These are phyloP conservation scores for Leishmania tropica DNA, from an alignment of 208 protist genomes.

Conservation along the genomic window DNA sequence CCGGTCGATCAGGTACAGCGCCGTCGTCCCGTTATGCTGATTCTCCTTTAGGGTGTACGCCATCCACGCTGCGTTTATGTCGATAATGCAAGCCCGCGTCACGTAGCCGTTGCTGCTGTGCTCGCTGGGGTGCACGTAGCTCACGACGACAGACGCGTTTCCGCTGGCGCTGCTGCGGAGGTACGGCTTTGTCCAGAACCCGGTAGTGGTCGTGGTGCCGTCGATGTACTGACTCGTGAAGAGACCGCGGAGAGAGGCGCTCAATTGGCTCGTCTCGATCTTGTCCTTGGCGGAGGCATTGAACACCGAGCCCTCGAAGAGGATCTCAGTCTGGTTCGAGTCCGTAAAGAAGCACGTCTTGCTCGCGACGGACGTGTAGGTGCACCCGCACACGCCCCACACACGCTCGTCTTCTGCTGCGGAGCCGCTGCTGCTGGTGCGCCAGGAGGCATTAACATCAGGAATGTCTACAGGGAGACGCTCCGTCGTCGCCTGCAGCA, in stretches of 20 bases:
- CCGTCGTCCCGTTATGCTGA: conserved; percentile 38
- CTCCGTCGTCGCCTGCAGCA: background rate
- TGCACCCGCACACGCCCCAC: conserved; percentile 49
- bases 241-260: conserved; percentile 18
- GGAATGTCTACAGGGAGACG: background rate
- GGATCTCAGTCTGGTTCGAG: conserved; percentile 27
- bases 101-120: conserved; percentile 28
- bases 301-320: conserved; percentile 32
- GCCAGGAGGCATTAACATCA: background rate
- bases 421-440: background rate
- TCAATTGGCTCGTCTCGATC: conserved; percentile 16
- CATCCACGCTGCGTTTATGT: conserved; percentile 37
- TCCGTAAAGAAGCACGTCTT: conserved; percentile 49
- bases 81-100: conserved; percentile 36
- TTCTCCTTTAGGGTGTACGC: conserved; percentile 25
- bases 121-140: conserved; percentile 45
- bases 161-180: conserved; percentile 28
- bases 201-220: conserved; percentile 7
- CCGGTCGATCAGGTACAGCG: conserved; percentile 48
- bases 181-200: conserved; percentile 55
- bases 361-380: conserved; percentile 18
- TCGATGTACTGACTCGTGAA: conserved; percentile 34
- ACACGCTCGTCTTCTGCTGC: conserved; percentile 2
- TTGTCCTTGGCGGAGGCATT: conserved; percentile 6
- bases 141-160: conserved; percentile 22